phyloP scores from a whole-genome alignment of 257 asterid genomes.

The Gardenia jasminoides region DNA sequence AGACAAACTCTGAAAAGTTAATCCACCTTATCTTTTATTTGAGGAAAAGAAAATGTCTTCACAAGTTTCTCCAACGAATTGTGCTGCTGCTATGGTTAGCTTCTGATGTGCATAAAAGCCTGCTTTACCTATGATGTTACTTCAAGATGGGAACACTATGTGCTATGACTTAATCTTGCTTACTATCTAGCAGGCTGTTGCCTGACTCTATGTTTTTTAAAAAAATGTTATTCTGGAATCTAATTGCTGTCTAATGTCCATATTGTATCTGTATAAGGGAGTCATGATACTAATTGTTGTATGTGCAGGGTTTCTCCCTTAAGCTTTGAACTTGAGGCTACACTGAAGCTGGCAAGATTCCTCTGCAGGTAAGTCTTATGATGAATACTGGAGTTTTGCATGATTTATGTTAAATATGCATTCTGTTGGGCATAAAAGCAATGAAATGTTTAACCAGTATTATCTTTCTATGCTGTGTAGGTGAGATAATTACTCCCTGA shows the following conservation, averaged over 20 bases:
- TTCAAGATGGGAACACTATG: too few relatives aligned
- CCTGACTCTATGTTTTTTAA: not conserved
- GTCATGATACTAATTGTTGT: conserved; percentile 6
- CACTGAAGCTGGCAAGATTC: conserved; percentile 88
- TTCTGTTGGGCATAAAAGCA: not conserved
- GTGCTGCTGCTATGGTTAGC: not conserved
- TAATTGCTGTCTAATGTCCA: not conserved
- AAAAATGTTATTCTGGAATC: not conserved
- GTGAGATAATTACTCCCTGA: not conserved
- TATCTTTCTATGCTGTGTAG: not conserved
- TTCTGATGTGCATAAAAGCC: too few relatives aligned
- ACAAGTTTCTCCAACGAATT: not conserved
- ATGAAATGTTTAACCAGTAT: not conserved
- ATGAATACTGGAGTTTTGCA: not conserved
- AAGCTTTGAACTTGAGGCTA: conserved; percentile 98
- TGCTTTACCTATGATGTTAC: too few relatives aligned
- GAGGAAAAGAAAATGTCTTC: not conserved
- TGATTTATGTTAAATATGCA: not conserved
- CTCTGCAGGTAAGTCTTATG: conserved; percentile 77
- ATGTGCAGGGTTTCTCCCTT: conserved; percentile 88
- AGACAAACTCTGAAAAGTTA: too few relatives aligned
- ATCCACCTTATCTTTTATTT: not conserved
- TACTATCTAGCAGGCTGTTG: not conserved
- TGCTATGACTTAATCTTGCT: not conserved
- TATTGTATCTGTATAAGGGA: not conserved